Base-by-base conservation (phyloP, 139 green algal genomes). In the Mesostigma viride region DNA sequence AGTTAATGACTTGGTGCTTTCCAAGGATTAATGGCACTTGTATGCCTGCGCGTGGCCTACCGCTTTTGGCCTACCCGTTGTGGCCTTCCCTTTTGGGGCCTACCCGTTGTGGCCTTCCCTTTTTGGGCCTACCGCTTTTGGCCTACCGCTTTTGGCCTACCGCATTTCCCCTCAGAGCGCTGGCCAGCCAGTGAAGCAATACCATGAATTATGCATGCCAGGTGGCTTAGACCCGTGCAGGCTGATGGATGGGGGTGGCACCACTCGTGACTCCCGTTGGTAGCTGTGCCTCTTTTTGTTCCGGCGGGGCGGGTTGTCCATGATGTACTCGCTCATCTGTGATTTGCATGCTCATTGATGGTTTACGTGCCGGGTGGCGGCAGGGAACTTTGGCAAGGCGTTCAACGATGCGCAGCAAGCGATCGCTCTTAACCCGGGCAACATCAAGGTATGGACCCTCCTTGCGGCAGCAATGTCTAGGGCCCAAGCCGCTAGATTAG, bases 391-490 rank as follows among this genome's bases (percentile, higher is more conserved):
- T 44, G 60, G 68, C 1, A 64, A 28, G 24, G 62, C 68, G 11
- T 44, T 74, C 14, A 24, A 64, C 3, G 68, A 74, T 35, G 57
- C 58, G 30, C 33, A 1, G 60, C 27, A n/a, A 8, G 65, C 68
- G 24, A n/a, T 32, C 24, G 28, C 30, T 3, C 61, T 71, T 17
- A 62, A 74, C 35, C 1, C 59, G 11, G 14, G 32, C 34, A 74
- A 74, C 51, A n/a, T 73, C 58, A 74, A 74, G 68, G 68, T 74
- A 27, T 30, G 62, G 4, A 45, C 26, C 6, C 53, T 62, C 45
- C 22, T 24, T 24, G n/a, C 20, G 22, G 20, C 20, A 24, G 20
- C 20, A 56, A 56, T 22, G 20, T 20, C 20, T 24, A 56, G 45
- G 20, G 20, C n/a, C 22, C 22, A 56, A 56, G 22, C 45, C 45